These are phyloP conservation scores for Colletotrichum sp. DNA, from an alignment of 2,329 filamentous ascomycete genomes.

Conservation along the genomic window DNA sequence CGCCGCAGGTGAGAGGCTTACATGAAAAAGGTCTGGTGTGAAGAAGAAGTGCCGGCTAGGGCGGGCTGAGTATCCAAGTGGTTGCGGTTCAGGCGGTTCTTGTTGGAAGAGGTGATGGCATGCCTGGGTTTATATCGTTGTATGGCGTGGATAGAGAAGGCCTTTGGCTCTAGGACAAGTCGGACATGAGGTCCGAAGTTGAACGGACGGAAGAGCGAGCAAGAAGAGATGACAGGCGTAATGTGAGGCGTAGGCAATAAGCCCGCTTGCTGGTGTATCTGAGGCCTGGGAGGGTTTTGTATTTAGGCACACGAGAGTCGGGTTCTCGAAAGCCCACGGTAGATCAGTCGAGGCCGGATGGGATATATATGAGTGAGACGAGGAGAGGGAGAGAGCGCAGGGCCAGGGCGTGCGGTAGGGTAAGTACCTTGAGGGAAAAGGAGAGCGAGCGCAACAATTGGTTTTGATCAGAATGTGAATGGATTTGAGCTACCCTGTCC, in stretches of 20 bases:
- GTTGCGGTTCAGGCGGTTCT: not conserved
- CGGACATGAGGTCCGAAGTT: not conserved
- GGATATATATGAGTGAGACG: conserved; percentile 21
- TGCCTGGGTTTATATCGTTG: not conserved
- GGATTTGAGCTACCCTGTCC: conserved; percentile 21
- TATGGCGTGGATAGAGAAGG: not conserved
- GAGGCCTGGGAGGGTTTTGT: conserved; percentile 4
- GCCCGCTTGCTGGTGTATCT: not conserved
- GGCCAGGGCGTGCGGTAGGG: conserved; percentile 16
- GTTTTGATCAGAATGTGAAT: conserved; percentile 19
- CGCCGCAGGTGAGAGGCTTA: not conserved
- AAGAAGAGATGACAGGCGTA: conserved; percentile 14
- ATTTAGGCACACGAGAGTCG: not conserved
- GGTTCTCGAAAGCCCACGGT: not conserved
- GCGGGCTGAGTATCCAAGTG: not conserved
- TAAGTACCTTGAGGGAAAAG: conserved; percentile 4
- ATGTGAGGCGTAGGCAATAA: not conserved
- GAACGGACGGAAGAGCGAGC: conserved; percentile 1
- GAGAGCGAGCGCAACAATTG: conserved; percentile 18
- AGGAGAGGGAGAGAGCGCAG: not conserved
- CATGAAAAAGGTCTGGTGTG: not conserved
- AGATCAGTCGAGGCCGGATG: conserved; percentile 14
- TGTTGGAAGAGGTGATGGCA: not conserved
- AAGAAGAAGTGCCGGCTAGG: not conserved
- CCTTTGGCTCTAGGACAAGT: not conserved